Evolutionary conservation across 176 grass and related monocot genomes (phyloP).

Genomic region (Juncus inflexus): DNA sequence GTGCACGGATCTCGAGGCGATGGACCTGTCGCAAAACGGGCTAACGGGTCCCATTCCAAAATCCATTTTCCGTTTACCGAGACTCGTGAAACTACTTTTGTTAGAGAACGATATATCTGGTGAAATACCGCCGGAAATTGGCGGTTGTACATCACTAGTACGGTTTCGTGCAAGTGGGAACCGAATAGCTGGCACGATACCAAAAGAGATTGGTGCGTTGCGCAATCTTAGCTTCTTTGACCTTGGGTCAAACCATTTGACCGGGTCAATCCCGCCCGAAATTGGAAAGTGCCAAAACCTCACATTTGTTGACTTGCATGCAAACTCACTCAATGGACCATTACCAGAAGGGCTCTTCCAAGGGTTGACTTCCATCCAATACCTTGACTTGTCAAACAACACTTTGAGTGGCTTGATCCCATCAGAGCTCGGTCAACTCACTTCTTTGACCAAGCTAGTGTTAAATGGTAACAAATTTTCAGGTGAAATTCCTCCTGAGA

Average conservation of each 20-base stretch:
- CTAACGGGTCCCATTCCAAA: slow-evolving; percentile 81
- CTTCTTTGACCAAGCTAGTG: slow-evolving; percentile 66
- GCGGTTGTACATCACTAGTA: slow-evolving; percentile 53
- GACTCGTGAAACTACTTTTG: slow-evolving; percentile 50
- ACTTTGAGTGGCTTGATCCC: slow-evolving; percentile 45
- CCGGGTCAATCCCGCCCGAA: slow-evolving; percentile 51
- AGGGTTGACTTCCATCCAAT: slow-evolving; percentile 51
- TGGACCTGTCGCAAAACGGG: slow-evolving; percentile 80
- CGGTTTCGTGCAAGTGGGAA: slow-evolving; percentile 74
- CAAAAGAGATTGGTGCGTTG: slow-evolving; percentile 51
- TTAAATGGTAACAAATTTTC: slow-evolving; percentile 50
- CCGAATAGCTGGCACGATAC: slow-evolving; percentile 58
- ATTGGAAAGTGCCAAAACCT: slow-evolving; percentile 44
- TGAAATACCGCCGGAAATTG: slow-evolving; percentile 64
- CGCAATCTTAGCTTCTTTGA: slow-evolving; percentile 77
- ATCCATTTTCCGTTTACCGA: slow-evolving; percentile 48
- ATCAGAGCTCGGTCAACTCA: slow-evolving; percentile 45
- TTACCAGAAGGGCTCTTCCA: slow-evolving; percentile 62
- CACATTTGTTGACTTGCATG: slow-evolving; percentile 62
- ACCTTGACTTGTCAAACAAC: slow-evolving; percentile 81
- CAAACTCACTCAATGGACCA: slow-evolving; percentile 55
- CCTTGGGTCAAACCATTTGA: slow-evolving; percentile 90
- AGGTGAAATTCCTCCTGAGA: slow-evolving; percentile 49
- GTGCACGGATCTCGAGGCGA: slow-evolving; percentile 49
- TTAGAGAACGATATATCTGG: slow-evolving; percentile 74